Evolutionary conservation across 495 filamentous ascomycete species (phyloP).

Genomic region (Hypoxylon fuscum): DNA sequence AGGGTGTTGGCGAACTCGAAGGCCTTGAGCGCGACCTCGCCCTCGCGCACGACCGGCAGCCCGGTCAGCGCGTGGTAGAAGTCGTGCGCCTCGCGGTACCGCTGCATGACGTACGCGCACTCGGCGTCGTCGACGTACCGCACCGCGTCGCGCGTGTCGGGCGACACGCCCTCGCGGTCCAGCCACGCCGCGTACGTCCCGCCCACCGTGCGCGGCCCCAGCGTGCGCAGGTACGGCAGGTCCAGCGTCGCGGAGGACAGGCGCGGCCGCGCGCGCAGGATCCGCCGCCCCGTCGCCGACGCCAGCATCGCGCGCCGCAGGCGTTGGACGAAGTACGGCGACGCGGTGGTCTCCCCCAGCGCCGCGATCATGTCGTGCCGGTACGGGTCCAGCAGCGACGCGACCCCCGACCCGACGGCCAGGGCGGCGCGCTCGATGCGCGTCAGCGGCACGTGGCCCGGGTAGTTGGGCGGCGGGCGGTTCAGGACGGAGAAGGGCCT

Average conservation of each 20-base stretch:
- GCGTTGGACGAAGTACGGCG: constrained; percentile 93
- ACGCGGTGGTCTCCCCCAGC: constrained; percentile 90
- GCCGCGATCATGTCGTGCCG: constrained; percentile 92
- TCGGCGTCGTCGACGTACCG: constrained; percentile 93
- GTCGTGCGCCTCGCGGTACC: constrained; percentile 96
- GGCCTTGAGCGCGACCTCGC: constrained; percentile 93
- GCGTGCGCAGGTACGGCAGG: constrained; percentile 72
- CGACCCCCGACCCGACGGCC: constrained; percentile 82
- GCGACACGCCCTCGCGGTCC: constrained; percentile 89
- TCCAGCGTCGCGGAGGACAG: constrained; percentile 82
- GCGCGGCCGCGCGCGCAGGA: constrained; percentile 88
- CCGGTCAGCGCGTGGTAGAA: constrained; percentile 98
- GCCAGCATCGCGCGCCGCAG: constrained; percentile 92
- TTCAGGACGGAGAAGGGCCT: constrained; percentile 75
- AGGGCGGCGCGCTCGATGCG: constrained; percentile 76
- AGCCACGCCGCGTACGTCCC: constrained; percentile 86
- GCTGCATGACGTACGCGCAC: constrained; percentile 98
- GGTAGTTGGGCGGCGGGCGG: constrained; percentile 85
- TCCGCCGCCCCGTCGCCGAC: constrained; percentile 84
- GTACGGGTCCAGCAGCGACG: constrained; percentile 79
- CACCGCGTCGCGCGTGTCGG: constrained; percentile 84
- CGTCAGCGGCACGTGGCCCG: constrained; percentile 90
- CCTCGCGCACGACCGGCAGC: constrained; percentile 88
- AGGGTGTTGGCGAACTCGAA: constrained; percentile 96
- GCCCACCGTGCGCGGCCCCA: constrained; percentile 83